These are phyloP conservation scores for Zymoseptoria tritici DNA, from an alignment of 2,329 filamentous ascomycete species.

Conservation along the genomic window DNA sequence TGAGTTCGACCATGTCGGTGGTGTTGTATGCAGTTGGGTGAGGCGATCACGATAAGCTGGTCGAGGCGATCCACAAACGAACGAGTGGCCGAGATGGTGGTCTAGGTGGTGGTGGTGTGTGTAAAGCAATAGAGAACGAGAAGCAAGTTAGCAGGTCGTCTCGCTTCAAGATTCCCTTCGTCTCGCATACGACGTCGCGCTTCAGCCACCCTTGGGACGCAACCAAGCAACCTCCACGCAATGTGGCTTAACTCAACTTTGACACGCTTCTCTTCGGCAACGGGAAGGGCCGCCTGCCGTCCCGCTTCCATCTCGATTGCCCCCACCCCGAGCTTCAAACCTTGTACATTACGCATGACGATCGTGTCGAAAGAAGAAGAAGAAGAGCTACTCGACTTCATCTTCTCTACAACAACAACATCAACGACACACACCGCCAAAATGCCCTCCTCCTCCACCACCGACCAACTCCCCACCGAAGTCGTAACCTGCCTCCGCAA, in stretches of 20 bases:
- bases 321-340: not conserved
- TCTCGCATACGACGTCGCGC: too few species aligned
- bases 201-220: too few species aligned
- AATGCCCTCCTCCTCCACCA: conserved; percentile 13
- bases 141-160: not conserved
- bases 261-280: too few species aligned
- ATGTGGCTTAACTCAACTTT: too few species aligned
- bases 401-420: conserved; percentile 7
- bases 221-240: not conserved
- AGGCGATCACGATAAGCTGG: not conserved
- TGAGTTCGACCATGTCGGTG: not conserved
- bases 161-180: too few species aligned
- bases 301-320: not conserved
- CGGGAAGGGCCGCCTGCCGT: not conserved
- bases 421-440: conserved; percentile 17
- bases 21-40: not conserved
- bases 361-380: not conserved
- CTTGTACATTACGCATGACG: not conserved
- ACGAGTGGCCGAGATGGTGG: not conserved
- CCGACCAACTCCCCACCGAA: conserved; percentile 62
- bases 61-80: not conserved
- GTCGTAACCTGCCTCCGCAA: conserved; percentile 89
- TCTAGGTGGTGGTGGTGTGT: too few species aligned
- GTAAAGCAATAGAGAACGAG: not conserved
- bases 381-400: not conserved